Evolutionary conservation across 1,284 basidiomycete species (phyloP).

Genomic region (Ceratobasidium sp.): DNA sequence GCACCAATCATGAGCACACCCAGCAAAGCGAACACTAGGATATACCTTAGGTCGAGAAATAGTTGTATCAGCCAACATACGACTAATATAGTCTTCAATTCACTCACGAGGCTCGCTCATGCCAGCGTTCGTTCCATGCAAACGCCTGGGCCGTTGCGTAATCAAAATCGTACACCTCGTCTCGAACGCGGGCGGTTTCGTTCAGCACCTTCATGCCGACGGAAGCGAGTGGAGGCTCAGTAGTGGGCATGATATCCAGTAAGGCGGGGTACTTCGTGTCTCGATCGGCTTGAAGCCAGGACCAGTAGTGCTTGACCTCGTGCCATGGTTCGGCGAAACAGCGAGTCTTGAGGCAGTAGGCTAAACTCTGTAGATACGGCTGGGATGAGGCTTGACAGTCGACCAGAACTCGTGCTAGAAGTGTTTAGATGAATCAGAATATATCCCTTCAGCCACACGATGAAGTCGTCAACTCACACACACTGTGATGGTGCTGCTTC

Average conservation of each 20-base stretch:
- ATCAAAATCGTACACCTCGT: slow-evolving; percentile 18
- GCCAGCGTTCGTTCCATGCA: slow-evolving; percentile 31
- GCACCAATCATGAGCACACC: slow-evolving; percentile 8
- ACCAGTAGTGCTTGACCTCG: slow-evolving; percentile 26
- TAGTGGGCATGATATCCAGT: slow-evolving; percentile 6
- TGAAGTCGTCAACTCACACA: background rate
- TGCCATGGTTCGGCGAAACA: slow-evolving; percentile 11
- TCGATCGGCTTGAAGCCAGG: slow-evolving; percentile 23
- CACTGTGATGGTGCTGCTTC: slow-evolving; percentile 6
- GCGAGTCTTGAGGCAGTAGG: slow-evolving; percentile 26
- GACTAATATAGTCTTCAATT: background rate
- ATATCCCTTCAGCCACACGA: too few species aligned
- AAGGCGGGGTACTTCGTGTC: slow-evolving; percentile 18
- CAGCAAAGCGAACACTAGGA: slow-evolving; percentile 5
- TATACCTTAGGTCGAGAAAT: slow-evolving; percentile 7
- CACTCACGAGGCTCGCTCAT: slow-evolving; percentile 25
- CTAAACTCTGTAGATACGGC: slow-evolving; percentile 20
- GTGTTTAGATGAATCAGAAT: background rate
- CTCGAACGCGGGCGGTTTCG: slow-evolving; percentile 15
- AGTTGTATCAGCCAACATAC: background rate
- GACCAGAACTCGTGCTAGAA: background rate
- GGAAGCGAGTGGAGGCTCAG: slow-evolving; percentile 27
- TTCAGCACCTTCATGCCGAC: slow-evolving; percentile 17
- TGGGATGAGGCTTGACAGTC: slow-evolving; percentile 13
- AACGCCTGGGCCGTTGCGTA: slow-evolving; percentile 20